Evolutionary conservation across 148 eudicot genomes (phyloP).

Genomic region (Persicaria maculosa): DNA sequence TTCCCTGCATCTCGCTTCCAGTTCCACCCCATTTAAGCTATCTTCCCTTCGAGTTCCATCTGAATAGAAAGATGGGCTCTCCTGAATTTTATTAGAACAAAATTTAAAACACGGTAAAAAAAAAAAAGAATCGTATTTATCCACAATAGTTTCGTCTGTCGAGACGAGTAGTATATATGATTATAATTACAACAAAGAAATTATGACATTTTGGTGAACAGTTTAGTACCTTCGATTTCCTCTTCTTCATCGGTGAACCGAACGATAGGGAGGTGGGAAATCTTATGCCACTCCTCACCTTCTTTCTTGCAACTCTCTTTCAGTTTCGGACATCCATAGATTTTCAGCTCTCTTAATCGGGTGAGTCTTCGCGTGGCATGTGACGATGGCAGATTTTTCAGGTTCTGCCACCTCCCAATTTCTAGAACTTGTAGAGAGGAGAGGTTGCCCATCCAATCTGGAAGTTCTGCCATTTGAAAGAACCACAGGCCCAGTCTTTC

Average conservation of each 20-base stretch:
- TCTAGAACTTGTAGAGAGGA: neutral
- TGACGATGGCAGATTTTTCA: neutral
- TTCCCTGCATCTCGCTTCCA: neutral
- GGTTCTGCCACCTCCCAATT: neutral
- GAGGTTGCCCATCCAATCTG: neutral
- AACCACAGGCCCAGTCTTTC: fast-evolving
- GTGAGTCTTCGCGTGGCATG: neutral
- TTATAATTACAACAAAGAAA: too few species aligned
- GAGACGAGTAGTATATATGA: too few species aligned
- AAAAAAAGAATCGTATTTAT: too few species aligned
- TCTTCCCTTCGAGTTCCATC: too few species aligned
- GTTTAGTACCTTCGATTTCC: neutral
- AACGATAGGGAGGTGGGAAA: neutral
- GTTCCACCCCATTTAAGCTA: neutral
- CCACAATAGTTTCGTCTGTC: too few species aligned
- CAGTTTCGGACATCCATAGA: neutral
- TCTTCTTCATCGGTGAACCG: neutral
- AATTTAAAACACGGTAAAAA: too few species aligned
- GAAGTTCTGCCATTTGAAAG: neutral
- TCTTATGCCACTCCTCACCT: constrained; percentile 6
- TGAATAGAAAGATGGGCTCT: too few species aligned
- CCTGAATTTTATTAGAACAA: too few species aligned
- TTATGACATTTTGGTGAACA: too few species aligned
- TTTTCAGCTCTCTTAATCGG: neutral
- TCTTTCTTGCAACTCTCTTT: neutral